A percentile compares a stretch with the other conserved stretches of the same genome.
phyloP scores from a whole-genome alignment of 2,329 filamentous ascomycete species.

The Penicillium concentricum region DNA sequence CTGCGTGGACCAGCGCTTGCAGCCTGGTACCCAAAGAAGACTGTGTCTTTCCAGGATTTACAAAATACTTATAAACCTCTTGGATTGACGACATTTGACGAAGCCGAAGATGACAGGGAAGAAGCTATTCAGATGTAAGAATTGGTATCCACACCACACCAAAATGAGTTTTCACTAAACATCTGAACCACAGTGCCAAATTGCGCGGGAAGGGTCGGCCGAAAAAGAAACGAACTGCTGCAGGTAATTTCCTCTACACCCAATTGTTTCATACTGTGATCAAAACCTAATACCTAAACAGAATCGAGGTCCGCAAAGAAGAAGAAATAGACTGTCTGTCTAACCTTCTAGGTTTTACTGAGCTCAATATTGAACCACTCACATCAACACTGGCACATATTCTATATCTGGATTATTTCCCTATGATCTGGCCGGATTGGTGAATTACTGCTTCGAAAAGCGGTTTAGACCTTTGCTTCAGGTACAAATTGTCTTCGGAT shows the following conservation, averaged over 20 bases:
- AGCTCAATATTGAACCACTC: not conserved
- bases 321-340: slow-evolving; percentile 21
- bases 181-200: slow-evolving; percentile 58
- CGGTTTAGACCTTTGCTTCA: not conserved
- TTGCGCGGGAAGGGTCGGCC: slow-evolving; percentile 81
- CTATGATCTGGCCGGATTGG: not conserved
- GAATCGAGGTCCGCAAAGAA: slow-evolving; percentile 28
- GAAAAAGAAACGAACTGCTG: slow-evolving; percentile 75
- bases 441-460: not conserved
- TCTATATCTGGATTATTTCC: too few species aligned
- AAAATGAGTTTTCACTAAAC: not conserved
- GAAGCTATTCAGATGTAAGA: slow-evolving; percentile 60
- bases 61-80: slow-evolving; percentile 65
- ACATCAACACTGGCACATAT: not conserved
- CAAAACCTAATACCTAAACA: slow-evolving; percentile 6
- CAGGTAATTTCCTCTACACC: slow-evolving; percentile 31
- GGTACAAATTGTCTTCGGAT: not conserved
- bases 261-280: not conserved
- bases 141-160: not conserved
- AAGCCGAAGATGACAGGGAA: slow-evolving; percentile 76
- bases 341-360: not conserved
- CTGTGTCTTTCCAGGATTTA: slow-evolving; percentile 70
- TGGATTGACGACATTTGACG: slow-evolving; percentile 67
- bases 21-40: slow-evolving; percentile 81
- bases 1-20: slow-evolving; percentile 78